A percentile compares a stretch with the other conserved stretches of the same genome.
These are phyloP conservation scores for Aspergillus hancockii DNA, from an alignment of 495 filamentous ascomycete species.

Conservation along the genomic window DNA sequence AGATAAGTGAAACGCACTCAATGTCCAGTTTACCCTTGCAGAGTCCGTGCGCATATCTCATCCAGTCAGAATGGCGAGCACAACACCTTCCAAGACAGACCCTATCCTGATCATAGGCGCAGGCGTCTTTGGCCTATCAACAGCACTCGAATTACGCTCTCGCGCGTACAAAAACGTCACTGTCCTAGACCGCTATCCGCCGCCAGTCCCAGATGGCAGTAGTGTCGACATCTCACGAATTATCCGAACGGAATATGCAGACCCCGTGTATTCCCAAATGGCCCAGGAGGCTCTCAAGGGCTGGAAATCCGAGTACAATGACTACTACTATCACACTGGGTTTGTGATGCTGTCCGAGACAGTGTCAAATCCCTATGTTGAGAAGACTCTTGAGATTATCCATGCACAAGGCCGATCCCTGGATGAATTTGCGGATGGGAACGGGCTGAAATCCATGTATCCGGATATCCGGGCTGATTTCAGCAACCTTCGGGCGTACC, in stretches of 20 bases:
- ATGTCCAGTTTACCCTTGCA: background rate
- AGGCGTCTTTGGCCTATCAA: slow-evolving; percentile 34
- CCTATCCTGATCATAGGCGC: slow-evolving; percentile 40
- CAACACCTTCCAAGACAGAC: slow-evolving; percentile 24
- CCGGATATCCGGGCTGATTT: slow-evolving; percentile 27
- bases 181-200: slow-evolving; percentile 58
- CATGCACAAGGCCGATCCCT: slow-evolving; percentile 20
- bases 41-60: background rate
- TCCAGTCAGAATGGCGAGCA: background rate
- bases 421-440: slow-evolving; percentile 28
- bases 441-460: slow-evolving; percentile 23
- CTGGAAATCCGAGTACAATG: slow-evolving; percentile 57
- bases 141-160: slow-evolving; percentile 27
- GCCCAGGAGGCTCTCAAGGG: slow-evolving; percentile 58
- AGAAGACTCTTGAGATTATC: slow-evolving; percentile 22
- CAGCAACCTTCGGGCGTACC: slow-evolving; percentile 55
- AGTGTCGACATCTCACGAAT: slow-evolving; percentile 67
- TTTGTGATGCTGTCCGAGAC: slow-evolving; percentile 32
- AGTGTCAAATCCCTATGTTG: slow-evolving; percentile 27
- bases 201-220: slow-evolving; percentile 55
- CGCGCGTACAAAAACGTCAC: slow-evolving; percentile 31
- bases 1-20: background rate
- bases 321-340: slow-evolving; percentile 30
- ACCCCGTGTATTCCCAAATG: slow-evolving; percentile 64
- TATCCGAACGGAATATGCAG: slow-evolving; percentile 70